Base-by-base conservation (phyloP, 257 asterid genomes). In the Forsythia viridissima region DNA sequence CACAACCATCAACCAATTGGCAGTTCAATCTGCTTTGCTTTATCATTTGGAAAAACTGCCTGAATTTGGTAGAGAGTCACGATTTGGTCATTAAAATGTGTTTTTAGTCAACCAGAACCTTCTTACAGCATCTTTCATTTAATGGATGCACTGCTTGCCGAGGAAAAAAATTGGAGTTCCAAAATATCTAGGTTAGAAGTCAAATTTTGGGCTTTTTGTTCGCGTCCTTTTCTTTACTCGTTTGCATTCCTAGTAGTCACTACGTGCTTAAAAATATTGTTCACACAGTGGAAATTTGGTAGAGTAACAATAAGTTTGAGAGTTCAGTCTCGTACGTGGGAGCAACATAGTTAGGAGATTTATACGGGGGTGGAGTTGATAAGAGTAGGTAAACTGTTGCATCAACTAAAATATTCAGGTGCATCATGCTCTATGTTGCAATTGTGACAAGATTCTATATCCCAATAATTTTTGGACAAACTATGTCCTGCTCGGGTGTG, bases 1-100 rank as follows among this genome's bases (percentile, higher is more conserved):
- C 70, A 63, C 40, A 63, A 63, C 70, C 70, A 4, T 63, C 70
- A 63, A 63, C 39, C 70, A 63, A 24, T 63, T 63, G 70, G 70
- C 70, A 63, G 40, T 63, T 30, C 70, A 10, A 10, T 30, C 70
- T 63, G 40, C 70, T 30, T 63, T 63, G 38, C 8, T 10, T 63
- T 63, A 10, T 63, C 70, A 30, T 63, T 30, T 63, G 70, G 39
- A 20, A 21, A 63, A 63, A 9, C 6, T 10, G 16, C 16, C 15
- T 63, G n/a, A 39, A 63, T 63, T 63, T 10, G 40, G 70, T 63
- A 10, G 70, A 21, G 39, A 9, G 37, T 61, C 38, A 8, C 13
- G 38, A 7, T 8, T 63, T 24, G 13, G 18, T 24, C 16, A 24
- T 63, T n/a, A 10, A 63, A 10, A 21, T 61, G 39, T 63, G 15